Base-by-base conservation (phyloP, 768 basidiomycete genomes). In the Boletus reticuloceps region DNA sequence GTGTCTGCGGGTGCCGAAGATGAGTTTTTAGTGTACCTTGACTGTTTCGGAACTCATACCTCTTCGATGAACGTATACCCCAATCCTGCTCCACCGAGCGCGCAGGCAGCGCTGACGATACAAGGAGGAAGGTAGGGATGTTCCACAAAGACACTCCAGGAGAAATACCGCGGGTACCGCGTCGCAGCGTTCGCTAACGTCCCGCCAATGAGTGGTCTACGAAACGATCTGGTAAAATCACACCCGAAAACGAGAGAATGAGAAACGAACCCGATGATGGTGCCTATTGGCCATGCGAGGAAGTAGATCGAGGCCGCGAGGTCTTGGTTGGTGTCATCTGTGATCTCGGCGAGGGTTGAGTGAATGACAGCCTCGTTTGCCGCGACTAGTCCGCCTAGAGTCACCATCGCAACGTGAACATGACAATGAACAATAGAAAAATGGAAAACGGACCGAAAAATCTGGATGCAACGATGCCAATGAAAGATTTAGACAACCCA, bases 361-460 rank as follows among this genome's bases (percentile, higher is more conserved):
- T 83, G 80, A 27, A 86, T 75, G 7, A 86, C 85, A 8, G 83
- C 83, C 37, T 81, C 68, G 56, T 82, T 88, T 40, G 82, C 85
- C 9, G 81, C 79, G 55, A 82, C 77, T 19, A 83, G 63, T 22
- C 86, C 85, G 19, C 81, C 85, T 83, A 19, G 27, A 54, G 38
- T 22, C 6, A 4, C 12, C 13, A 9, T 36, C 34, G 16, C 27
- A 22, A 39, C 2, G 17, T 38, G n/a, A 53, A 36, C 19, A 44
- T 19, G 7, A 38, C 2, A 2, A 16, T n/a, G 34, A 8, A n/a
- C 38, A 14, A n/a, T 3, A 13, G 5, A 20, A 13, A 6, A 16
- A 20, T 22, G 0, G 12, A 56, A 41, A 25, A 55, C 77, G 13
- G 55, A 82, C 84, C 77, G 10, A 86, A 52, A 50, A 73, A 79